Evolutionary conservation across 495 filamentous ascomycete species (phyloP), one percentile per base, ranked within the genome.

Genomic region (Talaromyces nanjingensis): DNA sequence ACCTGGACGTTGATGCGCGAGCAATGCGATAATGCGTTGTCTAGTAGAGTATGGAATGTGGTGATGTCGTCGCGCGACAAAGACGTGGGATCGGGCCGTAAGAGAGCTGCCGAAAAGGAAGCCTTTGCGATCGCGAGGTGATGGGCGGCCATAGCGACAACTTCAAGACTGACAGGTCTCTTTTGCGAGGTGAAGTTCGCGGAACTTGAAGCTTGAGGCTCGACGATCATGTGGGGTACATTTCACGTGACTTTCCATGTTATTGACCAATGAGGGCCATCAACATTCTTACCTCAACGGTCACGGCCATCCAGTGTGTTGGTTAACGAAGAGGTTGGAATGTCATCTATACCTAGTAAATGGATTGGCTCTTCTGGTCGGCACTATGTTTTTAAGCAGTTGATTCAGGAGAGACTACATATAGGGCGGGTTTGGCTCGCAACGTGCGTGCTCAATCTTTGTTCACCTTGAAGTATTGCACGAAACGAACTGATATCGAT

Each of bases 1-100:
- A 97, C 92, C 92, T 97, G 92, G 82, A 97, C 89, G 79, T 96
- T 96, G 79, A 79, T 72, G 63, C 86, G 80, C 67, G 91, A 90
- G 84, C 92, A 93, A 77, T 88, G 86, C 74, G 82, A 79, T 69
- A 92, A 74, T 63, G 83, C 84, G 71, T 82, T 76, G 69, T 89
- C 85, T 65, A 97, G 81, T 57, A 84, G 76, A 63, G 76, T 68
- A 73, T 92, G 87, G 69, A 94, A 91, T 42, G 81, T 71, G 63
- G 85, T 77, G 79, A 96, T 89, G 61, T 91, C 87, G 70, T 89
- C 83, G 72, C 86, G 83, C 25, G 87, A 72, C 27, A 92, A 83
- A 6, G 89, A 80, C 6, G 79, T 79, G 18, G 90, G 90, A 77
- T 96, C 90, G 18, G 90, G 84, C 53, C 89, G 85, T 33, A 96